Percentiles rank a stretch among this genome's conserved stretches.
phyloP scores from a whole-genome alignment of 2,329 filamentous ascomycete genomes.

The Fusarium sp. region DNA sequence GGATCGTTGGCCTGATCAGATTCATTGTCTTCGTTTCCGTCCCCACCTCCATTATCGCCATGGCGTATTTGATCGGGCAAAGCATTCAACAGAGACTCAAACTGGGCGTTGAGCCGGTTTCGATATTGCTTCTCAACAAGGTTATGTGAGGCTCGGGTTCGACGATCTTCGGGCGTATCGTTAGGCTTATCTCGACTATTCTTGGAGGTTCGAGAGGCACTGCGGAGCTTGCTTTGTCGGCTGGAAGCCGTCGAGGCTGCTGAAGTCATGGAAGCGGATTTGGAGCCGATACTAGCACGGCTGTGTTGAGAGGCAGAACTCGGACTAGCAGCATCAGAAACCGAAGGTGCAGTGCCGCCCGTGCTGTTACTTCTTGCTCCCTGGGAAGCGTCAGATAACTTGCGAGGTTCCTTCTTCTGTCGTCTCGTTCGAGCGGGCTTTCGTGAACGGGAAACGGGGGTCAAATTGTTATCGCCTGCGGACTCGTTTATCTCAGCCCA shows the following conservation, averaged over 20 bases:
- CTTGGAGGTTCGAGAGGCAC: conserved; percentile 46
- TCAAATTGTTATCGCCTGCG: conserved; percentile 13
- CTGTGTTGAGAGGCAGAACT: conserved; percentile 43
- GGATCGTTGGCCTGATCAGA: conserved; percentile 40
- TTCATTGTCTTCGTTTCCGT: conserved; percentile 37
- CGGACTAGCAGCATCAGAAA: conserved; percentile 43
- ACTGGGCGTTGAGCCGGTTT: conserved; percentile 46
- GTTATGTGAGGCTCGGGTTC: conserved; percentile 46
- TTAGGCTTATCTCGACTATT: conserved; percentile 44
- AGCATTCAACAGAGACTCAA: conserved; percentile 43
- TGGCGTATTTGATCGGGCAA: conserved; percentile 41
- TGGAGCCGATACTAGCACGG: conserved; percentile 41
- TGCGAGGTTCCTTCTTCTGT: conserved; percentile 38
- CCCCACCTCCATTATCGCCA: conserved; percentile 11
- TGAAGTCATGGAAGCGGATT: conserved; percentile 41
- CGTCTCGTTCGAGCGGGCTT: conserved; percentile 33
- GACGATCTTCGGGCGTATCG: conserved; percentile 45
- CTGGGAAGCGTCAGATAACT: conserved; percentile 34
- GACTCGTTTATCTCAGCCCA: conserved; percentile 43
- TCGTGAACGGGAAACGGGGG: conserved; percentile 29
- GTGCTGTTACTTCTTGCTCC: conserved; percentile 33
- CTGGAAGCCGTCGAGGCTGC: conserved; percentile 43
- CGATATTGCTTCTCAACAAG: conserved; percentile 47
- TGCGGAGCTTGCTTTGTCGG: conserved; percentile 45
- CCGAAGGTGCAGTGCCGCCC: conserved; percentile 29